These are phyloP conservation scores for Suhomyces sp. DNA, from an alignment of 805 yeast genomes.

Conservation along the genomic window DNA sequence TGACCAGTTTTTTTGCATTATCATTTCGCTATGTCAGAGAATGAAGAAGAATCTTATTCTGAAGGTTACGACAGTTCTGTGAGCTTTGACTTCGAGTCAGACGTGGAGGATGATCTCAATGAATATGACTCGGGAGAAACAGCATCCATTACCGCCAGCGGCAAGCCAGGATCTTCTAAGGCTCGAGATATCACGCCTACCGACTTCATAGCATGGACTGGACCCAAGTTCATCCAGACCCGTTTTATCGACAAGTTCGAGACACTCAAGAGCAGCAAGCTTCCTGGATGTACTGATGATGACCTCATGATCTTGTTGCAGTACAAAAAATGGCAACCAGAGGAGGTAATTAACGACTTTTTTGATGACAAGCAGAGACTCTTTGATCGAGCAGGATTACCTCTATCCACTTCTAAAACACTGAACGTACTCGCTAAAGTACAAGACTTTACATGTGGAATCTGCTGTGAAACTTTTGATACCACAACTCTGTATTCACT, in stretches of 20 bases:
- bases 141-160: conserved; percentile 12
- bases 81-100: too few relatives aligned
- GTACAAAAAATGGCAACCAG: conserved; percentile 38
- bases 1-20: too few relatives aligned
- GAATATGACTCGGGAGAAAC: background rate
- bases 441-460: conserved; percentile 16
- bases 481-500: conserved; percentile 44
- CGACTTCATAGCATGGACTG: conserved; percentile 28
- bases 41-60: too few relatives aligned
- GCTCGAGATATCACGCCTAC: too few relatives aligned
- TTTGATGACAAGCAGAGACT: conserved; percentile 31
- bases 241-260: conserved; percentile 23
- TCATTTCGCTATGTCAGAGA: too few relatives aligned
- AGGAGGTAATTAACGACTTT: conserved; percentile 36
- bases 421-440: background rate
- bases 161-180: conserved; percentile 4
- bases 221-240: conserved; percentile 24
- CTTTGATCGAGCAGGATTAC: conserved; percentile 29
- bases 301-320: conserved; percentile 38
- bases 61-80: too few relatives aligned
- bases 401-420: background rate
- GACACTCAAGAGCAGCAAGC: conserved; percentile 20
- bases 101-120: too few relatives aligned
- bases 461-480: conserved; percentile 67
- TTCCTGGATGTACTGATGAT: conserved; percentile 29